phyloP scores from a whole-genome alignment of 768 basidiomycete species.

The Lentinula sp. region DNA sequence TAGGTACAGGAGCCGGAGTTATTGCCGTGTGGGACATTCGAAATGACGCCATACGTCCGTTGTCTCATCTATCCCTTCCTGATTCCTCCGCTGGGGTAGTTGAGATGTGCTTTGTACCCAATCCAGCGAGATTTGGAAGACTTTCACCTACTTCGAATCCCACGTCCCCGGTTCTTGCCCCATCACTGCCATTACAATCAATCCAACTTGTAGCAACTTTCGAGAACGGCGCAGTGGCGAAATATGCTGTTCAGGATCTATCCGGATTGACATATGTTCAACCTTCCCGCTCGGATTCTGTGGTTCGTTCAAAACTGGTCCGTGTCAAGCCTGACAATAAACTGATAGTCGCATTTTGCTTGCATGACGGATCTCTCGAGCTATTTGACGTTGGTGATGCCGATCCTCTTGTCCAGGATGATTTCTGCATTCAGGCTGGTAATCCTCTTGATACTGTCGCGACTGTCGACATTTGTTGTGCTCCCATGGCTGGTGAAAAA shows the following conservation, averaged over 20 bases:
- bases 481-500: slow-evolving; percentile 43
- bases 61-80: slow-evolving; percentile 35
- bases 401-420: slow-evolving; percentile 33
- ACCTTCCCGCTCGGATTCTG: slow-evolving; percentile 34
- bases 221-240: slow-evolving; percentile 51
- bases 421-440: slow-evolving; percentile 53
- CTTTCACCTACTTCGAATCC: slow-evolving; percentile 22
- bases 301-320: slow-evolving; percentile 44
- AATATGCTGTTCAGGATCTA: slow-evolving; percentile 40
- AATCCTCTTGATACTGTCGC: slow-evolving; percentile 48
- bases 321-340: slow-evolving; percentile 40
- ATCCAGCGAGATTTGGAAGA: slow-evolving; percentile 5
- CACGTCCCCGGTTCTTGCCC: slow-evolving; percentile 23
- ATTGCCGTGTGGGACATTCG: slow-evolving; percentile 60
- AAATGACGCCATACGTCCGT: slow-evolving; percentile 26
- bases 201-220: slow-evolving; percentile 43
- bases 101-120: slow-evolving; percentile 43
- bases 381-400: slow-evolving; percentile 45
- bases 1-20: slow-evolving; percentile 63
- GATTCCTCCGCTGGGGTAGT: slow-evolving; percentile 44
- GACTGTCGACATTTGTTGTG: slow-evolving; percentile 45
- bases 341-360: slow-evolving; percentile 50
- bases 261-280: slow-evolving; percentile 30
- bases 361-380: slow-evolving; percentile 65
- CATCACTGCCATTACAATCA: slow-evolving; percentile 17